These are phyloP conservation scores for Olyra latifolia DNA, from an alignment of 176 grass and related monocot species.

Conservation along the genomic window DNA sequence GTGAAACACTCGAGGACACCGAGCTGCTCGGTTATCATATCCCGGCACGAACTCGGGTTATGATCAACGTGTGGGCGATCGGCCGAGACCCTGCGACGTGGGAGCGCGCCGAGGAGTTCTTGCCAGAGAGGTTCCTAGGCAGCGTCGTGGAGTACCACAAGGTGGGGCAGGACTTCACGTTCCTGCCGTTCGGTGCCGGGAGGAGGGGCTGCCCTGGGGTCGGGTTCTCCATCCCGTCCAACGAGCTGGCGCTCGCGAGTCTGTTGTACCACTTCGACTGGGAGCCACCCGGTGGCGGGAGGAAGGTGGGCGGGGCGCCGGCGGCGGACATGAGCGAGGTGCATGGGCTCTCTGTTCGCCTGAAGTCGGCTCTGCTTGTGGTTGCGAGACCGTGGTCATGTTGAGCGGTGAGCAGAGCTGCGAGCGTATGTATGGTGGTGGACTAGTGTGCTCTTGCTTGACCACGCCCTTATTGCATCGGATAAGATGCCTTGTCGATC, in stretches of 20 bases:
- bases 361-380: constrained; percentile 27
- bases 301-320: too few species aligned
- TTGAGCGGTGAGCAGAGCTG: too few species aligned
- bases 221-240: constrained; percentile 10
- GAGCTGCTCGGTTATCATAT: constrained; percentile 37
- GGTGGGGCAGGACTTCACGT: constrained; percentile 40
- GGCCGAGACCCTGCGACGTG: constrained; percentile 40
- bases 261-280: constrained; percentile 43
- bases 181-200: constrained; percentile 59
- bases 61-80: constrained; percentile 58
- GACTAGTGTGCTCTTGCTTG: too few species aligned
- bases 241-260: constrained; percentile 40
- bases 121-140: constrained; percentile 42
- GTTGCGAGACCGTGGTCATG: constrained; percentile 31
- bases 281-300: constrained; percentile 5
- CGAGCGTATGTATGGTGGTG: too few species aligned
- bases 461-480: too few species aligned
- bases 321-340: constrained; percentile 31
- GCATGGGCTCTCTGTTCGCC: constrained; percentile 26
- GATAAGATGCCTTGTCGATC: too few species aligned
- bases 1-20: constrained; percentile 41
- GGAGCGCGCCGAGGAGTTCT: constrained; percentile 47
- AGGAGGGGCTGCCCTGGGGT: constrained; percentile 56
- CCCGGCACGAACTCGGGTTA: constrained; percentile 17
- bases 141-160: background rate